Evolutionary conservation across 805 yeast genomes (phyloP), one percentile per base, ranked within the genome.

Genomic region (Candida golubevii): DNA sequence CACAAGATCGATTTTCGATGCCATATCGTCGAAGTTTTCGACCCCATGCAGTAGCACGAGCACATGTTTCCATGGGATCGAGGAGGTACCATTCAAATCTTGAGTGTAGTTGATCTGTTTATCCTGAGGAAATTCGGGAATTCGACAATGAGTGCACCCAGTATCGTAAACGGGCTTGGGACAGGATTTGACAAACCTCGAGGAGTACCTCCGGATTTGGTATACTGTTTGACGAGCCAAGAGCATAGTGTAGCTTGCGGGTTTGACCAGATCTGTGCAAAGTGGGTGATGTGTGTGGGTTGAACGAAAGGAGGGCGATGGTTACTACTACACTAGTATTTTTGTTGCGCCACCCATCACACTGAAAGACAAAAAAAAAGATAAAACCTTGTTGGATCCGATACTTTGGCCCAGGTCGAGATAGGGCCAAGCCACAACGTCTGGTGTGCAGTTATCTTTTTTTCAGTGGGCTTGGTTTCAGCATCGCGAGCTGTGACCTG

Each of bases 131-230:
- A 74, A 67, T 28, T 54, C 52, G 0, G 65, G 62, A 3, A 57
- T 31, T 35, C 60, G 54, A 52, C 89, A 84, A 48, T 58, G 65
- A 0, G 88, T 82, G 55, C 87, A 82, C 0, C 85, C 85, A 0
- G 85, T 79, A 47, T 80, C 83, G 38, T 60, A 62, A 7, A 37
- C 48, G 1, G 85, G 83, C 8, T 58, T 55, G 0, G 85, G 85
- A 51, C 85, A 80, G 14, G 46, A 47, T 10, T 42, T 40, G 6
- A 46, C 41, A 37, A 47, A 38, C 15, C 34, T 33, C 33, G 34
- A 11, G 18, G 35, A n/a, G 35, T 33, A 29, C 30, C 14, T 33
- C 27, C 38, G 33, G n/a, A 13, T 9, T 9, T 32, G 38, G 41
- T 8, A 18, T 36, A 30, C 9, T 8, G 7, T 39, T 11, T 29